Conservation (phyloP, 768 basidiomycete species). For the Crepidotus variabilis region DNA sequence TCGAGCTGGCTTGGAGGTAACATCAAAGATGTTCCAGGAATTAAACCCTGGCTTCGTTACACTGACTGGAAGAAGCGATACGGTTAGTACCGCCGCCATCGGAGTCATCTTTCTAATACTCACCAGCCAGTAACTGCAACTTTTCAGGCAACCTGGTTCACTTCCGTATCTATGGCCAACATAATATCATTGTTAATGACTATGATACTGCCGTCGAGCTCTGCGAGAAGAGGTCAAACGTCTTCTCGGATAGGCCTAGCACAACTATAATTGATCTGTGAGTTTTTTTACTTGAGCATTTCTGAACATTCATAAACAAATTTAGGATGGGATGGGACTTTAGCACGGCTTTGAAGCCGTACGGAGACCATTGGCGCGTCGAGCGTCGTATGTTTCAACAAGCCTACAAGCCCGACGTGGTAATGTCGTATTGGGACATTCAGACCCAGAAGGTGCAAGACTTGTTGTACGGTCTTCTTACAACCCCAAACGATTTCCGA, state of each 20-base stretch:
- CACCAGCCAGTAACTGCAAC: neutral
- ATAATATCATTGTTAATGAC: constrained; percentile 21
- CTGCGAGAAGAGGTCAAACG: constrained; percentile 18
- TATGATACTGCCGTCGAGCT: constrained; percentile 19
- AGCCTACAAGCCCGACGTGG: constrained; percentile 18
- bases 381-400: constrained; percentile 26
- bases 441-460: constrained; percentile 21
- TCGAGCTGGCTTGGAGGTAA: no score
- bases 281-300: neutral
- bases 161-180: constrained; percentile 16
- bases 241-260: constrained; percentile 23
- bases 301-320: neutral
- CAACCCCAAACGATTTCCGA: constrained; percentile 6
- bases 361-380: constrained; percentile 25
- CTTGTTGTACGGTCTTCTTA: constrained; percentile 10
- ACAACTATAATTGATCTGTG: constrained; percentile 19
- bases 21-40: no score
- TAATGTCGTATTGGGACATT: constrained; percentile 16
- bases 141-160: constrained; percentile 17
- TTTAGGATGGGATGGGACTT: constrained; percentile 32
- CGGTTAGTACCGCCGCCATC: no score
- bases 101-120: neutral
- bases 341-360: constrained; percentile 23
- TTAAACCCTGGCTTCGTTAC: no score
- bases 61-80: neutral